Evolutionary conservation across 192 early-diverging fungal species (phyloP), one percentile per base, ranked within the genome.

Genomic region (Fimicolochytrium jonesii): DNA sequence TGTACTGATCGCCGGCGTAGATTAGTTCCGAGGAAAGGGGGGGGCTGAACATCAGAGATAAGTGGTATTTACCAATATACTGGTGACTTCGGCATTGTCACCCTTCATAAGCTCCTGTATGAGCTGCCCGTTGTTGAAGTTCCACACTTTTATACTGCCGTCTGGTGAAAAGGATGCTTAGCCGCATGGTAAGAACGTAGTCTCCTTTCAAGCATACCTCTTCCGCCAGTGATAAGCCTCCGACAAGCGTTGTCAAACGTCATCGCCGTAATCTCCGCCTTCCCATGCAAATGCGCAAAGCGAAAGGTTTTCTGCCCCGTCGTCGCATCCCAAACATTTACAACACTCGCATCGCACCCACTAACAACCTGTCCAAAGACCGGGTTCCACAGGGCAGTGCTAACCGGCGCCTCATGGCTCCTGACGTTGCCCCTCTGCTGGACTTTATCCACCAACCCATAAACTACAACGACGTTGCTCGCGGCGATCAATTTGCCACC

Each of bases 111-210:
- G 56, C 23, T 70, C 70, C 33, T 77, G 76, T 29, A 85, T 59
- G 18, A 68, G 61, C 66, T 82, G 76, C 2, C 83, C 83, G 45
- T 85, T 85, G 59, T 85, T 82, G 57, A 77, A 83, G 51, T 85
- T 85, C 80, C 80, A 85, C 9, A 75, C 60, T 22, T 61, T 66
- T 6, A 85, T 81, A 10, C 64, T 79, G 3, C 83, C 83, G 50
- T 85, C 80, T 76, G 59, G 32, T 32, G n/a, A 18, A 23, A 26
- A 25, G 15, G 9, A 65, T n/a, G n/a, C n/a, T n/a, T n/a, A n/a
- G n/a, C n/a, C n/a, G n/a, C n/a, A n/a, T n/a, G n/a, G n/a, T n/a
- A n/a, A n/a, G n/a, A n/a, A n/a, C n/a, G n/a, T 25, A 39, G 30
- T 37, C 43, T 34, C 7, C 36, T 1, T 23, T 17, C 15, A n/a